Base-by-base conservation (phyloP, 2,329 filamentous ascomycete genomes). In the Talaromyces sp. region DNA sequence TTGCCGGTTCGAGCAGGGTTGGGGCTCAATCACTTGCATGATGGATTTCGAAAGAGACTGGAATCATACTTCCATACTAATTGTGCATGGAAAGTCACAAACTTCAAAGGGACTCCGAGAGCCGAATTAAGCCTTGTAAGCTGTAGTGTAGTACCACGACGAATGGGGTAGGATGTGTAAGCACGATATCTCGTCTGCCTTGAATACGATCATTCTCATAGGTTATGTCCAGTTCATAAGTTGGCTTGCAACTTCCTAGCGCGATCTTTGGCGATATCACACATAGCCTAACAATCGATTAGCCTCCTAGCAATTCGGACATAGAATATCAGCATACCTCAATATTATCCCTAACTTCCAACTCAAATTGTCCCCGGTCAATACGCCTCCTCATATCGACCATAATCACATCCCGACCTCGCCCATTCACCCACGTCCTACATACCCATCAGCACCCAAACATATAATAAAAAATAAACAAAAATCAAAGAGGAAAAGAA, bases 391-490 rank as follows among this genome's bases (percentile, higher is more conserved):
- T 85, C 91, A 97, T 96, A 72, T 97, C 89, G 68, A 86, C 83
- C 89, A 97, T 92, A 63, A 97, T 89, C 67, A 86, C 85, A 1
- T 85, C 83, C 65, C 92, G 83, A 47, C 86, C 84, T 56, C 93
- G 85, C 0, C 92, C 92, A 75, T 96, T 93, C 64, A 97, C 94
- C 75, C 97, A 97, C 19, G 94, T 91, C 50, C 85, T 87, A 68
- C 37, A 19, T 9, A 9, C 24, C 19, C 24, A 43, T 54, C 9
- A 64, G 27, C 19, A 27, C 47, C 2, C 19, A 52, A 22, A 22
- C 19, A 22, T 22, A 22, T 22, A 22, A 22, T 22, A 22, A 22
- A 22, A 22, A 22, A 22, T 22, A 22, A 22, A 22, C 19, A 22
- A 22, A 22, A 22, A 22, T 22, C 19, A 22, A 22, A 22, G 19